Percentiles rank a stretch among this genome's conserved stretches.
These are phyloP conservation scores for Mikania micrantha DNA, from an alignment of 129 eudicot species.

Conservation along the genomic window DNA sequence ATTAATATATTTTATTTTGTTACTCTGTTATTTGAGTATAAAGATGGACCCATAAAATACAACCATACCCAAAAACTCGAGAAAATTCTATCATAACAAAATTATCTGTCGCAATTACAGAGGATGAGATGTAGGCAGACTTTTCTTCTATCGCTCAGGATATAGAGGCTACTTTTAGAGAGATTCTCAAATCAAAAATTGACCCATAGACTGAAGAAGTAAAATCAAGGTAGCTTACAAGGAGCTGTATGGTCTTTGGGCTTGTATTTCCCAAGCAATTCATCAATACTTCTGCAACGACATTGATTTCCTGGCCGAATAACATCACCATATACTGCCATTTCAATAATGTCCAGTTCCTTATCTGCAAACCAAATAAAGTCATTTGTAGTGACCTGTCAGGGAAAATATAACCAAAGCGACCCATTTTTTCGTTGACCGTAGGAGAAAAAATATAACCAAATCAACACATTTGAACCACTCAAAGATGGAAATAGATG, in stretches of 20 bases:
- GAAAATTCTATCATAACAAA: too few species aligned
- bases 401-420: too few species aligned
- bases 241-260: conserved; percentile 57
- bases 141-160: too few species aligned
- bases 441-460: too few species aligned
- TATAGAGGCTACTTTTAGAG: too few species aligned
- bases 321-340: conserved; percentile 98
- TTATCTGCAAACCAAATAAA: conserved; percentile 43
- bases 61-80: too few species aligned
- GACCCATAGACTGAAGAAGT: too few species aligned
- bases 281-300: conserved; percentile 89
- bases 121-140: too few species aligned
- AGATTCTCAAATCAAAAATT: too few species aligned
- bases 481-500: background rate
- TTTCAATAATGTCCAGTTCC: conserved; percentile 93
- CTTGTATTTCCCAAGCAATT: conserved; percentile 71
- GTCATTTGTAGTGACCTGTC: background rate
- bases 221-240: conserved; percentile 64
- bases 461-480: background rate
- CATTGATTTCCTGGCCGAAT: conserved; percentile 94
- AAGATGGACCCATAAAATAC: background rate
- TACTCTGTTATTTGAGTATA: conserved; percentile 6
- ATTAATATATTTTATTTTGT: too few species aligned
- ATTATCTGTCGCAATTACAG: too few species aligned
- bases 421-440: too few species aligned